Evolutionary conservation across 2,329 filamentous ascomycete species (phyloP), one percentile per base, ranked within the genome.

Genomic region (Aspergillus latus): DNA sequence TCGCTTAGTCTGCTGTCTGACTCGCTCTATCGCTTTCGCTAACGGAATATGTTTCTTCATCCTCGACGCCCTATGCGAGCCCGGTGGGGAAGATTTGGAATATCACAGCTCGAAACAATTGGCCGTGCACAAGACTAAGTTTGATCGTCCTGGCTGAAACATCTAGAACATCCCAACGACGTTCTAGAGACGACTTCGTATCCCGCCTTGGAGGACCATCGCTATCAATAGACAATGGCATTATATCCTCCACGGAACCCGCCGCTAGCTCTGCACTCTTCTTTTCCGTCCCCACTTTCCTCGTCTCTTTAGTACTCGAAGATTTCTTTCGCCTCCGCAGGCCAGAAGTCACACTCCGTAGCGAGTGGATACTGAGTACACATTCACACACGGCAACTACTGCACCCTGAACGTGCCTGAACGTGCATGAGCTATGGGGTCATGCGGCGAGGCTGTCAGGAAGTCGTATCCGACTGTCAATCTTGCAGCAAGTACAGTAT

Each of bases 141-240:
- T 71, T 71, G 68, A 71, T 71, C 67, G 64, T 60, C 68, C 54
- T 8, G 32, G 46, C 59, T 70, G 69, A 71, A 71, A 70, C 39
- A 65, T 70, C 66, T 68, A 68, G 67, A 71, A 68, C 56, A 59
- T 34, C 51, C 15, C 56, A 52, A 34, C 9, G 46, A 56, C 45
- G 36, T 54, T 53, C 50, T 40, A 11, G 21, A 37, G 11, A 28
- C 30, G 7, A 45, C 48, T 7, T 9, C 26, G 29, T 11, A 53
- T 53, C 34, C 21, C 34, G 45, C 34, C 40, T 32, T 46, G 26
- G 10, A 21, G 4, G 28, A 30, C 29, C 46, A 29, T 55, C 15
- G 13, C 30, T 43, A 40, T 44, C 30, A 9, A 49, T 50, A 50
- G 37, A 39, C 5, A 6, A 15, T 16, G 11, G 3, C n/a, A 26